Conservation (phyloP, 768 basidiomycete species). For the Termitomyces sp. region DNA sequence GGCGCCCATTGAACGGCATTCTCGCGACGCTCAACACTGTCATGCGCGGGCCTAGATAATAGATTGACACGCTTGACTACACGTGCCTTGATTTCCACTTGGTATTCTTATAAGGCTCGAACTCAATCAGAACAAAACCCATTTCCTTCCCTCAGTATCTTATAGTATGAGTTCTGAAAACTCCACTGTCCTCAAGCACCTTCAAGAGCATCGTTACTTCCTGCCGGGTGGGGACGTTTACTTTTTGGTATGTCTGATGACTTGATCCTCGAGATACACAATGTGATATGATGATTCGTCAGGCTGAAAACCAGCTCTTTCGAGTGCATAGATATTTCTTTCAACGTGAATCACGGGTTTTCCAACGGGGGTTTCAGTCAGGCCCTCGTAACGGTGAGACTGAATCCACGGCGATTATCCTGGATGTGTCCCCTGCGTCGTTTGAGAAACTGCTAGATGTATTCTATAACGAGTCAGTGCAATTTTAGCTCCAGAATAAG, state of each 20-base stretch:
- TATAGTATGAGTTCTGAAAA: background rate
- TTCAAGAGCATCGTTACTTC: conserved; percentile 17
- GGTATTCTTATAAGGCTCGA: background rate
- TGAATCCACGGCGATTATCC: conserved; percentile 33
- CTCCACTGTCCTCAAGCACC: background rate
- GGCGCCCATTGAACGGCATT: background rate
- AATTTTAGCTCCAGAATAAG: background rate
- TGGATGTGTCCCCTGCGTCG: conserved; percentile 27
- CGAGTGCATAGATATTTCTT: conserved; percentile 59
- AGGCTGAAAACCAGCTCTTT: conserved; percentile 55
- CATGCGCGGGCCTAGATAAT: background rate
- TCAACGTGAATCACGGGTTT: conserved; percentile 49
- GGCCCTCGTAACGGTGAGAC: conserved; percentile 27
- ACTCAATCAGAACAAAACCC: background rate
- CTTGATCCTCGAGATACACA: background rate
- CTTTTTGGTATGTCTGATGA: conserved; percentile 37
- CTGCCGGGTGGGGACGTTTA: conserved; percentile 16
- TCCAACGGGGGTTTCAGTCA: conserved; percentile 26
- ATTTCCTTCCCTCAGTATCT: background rate
- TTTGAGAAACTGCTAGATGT: conserved; percentile 48
- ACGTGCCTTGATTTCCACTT: background rate
- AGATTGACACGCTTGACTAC: background rate
- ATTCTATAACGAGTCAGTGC: conserved; percentile 47
- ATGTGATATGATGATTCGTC: background rate
- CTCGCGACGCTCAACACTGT: background rate